Percentiles rank a stretch among this genome's conserved stretches.
Evolutionary conservation across 176 grass and related monocot species (phyloP).

Genomic region (Bothriochloa decipiens): DNA sequence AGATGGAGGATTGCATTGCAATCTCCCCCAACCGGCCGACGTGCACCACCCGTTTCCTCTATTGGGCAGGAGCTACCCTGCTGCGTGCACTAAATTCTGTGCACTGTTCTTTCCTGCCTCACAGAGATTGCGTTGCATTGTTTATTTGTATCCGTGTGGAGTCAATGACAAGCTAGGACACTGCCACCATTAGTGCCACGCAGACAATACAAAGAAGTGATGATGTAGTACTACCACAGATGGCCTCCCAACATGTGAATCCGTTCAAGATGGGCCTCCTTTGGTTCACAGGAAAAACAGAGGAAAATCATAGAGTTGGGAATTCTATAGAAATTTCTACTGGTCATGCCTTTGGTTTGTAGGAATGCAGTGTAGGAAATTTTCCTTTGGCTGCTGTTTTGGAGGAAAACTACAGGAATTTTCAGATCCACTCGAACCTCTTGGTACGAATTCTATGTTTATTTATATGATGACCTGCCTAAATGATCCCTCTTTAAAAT

Average conservation of each 20-base stretch:
- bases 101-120: constrained; percentile 37
- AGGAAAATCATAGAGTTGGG: too few relatives aligned
- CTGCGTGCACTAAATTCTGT: constrained; percentile 47
- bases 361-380: too few relatives aligned
- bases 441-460: too few relatives aligned
- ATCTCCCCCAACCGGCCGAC: constrained; percentile 25
- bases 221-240: neutral
- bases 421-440: too few relatives aligned
- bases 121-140: constrained; percentile 16
- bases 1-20: neutral
- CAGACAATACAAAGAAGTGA: neutral
- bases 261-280: too few relatives aligned
- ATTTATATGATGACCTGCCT: too few relatives aligned
- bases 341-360: too few relatives aligned
- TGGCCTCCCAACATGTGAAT: neutral
- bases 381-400: too few relatives aligned
- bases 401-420: too few relatives aligned
- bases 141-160: neutral
- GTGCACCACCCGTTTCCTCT: constrained; percentile 38
- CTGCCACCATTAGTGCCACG: constrained; percentile 3
- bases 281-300: too few relatives aligned
- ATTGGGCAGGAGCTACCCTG: constrained; percentile 28
- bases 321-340: too few relatives aligned
- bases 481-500: too few relatives aligned
- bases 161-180: neutral